Percentiles rank a stretch among this genome's conserved stretches.
Evolutionary conservation across 495 filamentous ascomycete genomes (phyloP).

Genomic region (Bacidia rubella): DNA sequence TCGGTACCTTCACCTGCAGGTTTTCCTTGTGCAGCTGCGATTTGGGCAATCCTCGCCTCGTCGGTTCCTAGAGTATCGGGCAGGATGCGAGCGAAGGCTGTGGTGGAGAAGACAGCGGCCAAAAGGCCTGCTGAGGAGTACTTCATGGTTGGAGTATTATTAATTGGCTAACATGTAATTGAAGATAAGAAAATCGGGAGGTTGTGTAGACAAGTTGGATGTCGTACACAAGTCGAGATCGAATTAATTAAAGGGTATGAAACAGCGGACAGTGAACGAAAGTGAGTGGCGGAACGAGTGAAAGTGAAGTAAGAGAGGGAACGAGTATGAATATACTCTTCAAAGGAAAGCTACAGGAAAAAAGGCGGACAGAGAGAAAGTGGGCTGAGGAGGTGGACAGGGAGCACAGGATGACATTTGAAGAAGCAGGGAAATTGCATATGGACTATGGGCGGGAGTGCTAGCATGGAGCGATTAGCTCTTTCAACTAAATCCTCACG

Average conservation of each 20-base stretch:
- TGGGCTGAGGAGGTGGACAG: not conserved
- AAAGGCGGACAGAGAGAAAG: not conserved
- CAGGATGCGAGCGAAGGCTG: not conserved
- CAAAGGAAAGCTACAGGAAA: not conserved
- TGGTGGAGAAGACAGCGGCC: slow-evolving; percentile 1
- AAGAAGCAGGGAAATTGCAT: slow-evolving; percentile 6
- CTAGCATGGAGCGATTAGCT: not conserved
- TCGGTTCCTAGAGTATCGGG: not conserved
- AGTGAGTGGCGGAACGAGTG: too few relatives aligned
- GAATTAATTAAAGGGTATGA: slow-evolving; percentile 2
- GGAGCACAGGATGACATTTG: not conserved
- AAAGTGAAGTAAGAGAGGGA: not conserved
- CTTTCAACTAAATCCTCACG: too few relatives aligned
- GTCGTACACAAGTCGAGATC: not conserved
- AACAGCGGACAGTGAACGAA: not conserved
- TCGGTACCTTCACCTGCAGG: not conserved
- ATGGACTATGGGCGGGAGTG: not conserved
- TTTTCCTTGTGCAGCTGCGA: not conserved
- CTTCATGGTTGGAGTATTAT: not conserved
- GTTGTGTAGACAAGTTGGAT: slow-evolving; percentile 7
- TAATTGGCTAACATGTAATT: not conserved
- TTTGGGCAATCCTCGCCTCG: not conserved
- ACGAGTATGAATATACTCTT: not conserved
- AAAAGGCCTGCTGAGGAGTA: not conserved
- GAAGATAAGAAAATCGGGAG: not conserved